Conservation (phyloP, 768 basidiomycete genomes). For the Mycena venus region DNA sequence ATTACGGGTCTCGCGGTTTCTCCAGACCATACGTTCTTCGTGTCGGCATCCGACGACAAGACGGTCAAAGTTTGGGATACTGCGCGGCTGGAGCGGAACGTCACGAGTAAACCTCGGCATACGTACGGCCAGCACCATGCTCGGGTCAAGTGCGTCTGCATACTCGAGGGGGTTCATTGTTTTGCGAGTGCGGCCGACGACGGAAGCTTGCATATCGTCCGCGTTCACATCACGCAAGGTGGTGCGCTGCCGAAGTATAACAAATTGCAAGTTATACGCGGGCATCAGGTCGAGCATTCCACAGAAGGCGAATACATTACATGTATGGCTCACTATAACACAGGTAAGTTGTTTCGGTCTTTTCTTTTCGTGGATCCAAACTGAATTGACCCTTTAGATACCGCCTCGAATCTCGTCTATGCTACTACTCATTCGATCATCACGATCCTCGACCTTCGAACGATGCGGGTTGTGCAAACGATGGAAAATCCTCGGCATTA, state of each 20-base stretch:
- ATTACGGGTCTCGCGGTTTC: conserved; percentile 88
- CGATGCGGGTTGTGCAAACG: conserved; percentile 81
- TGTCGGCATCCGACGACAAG: conserved; percentile 94
- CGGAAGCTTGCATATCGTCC: conserved; percentile 86
- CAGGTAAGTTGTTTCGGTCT: conserved; percentile 62
- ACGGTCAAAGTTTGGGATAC: conserved; percentile 95
- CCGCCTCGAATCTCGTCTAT: conserved; percentile 86
- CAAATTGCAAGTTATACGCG: conserved; percentile 85
- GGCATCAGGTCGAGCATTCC: conserved; percentile 77
- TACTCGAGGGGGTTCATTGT: conserved; percentile 89
- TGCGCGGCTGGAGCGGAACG: conserved; percentile 92
- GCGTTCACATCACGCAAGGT: conserved; percentile 80
- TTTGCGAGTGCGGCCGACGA: conserved; percentile 91
- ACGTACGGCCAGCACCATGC: conserved; percentile 82
- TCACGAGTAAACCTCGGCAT: conserved; percentile 86
- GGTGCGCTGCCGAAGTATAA: conserved; percentile 86
- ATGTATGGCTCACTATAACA: conserved; percentile 84
- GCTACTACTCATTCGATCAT: conserved; percentile 87
- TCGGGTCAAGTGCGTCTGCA: conserved; percentile 76
- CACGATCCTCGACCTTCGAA: conserved; percentile 84
- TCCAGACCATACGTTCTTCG: conserved; percentile 95
- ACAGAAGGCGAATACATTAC: conserved; percentile 81
- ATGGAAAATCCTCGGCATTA: conserved; percentile 90
- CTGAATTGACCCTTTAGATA: conserved; percentile 53
- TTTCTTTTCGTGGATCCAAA: neutral